Evolutionary conservation across 495 filamentous ascomycete genomes (phyloP), one percentile per base, ranked within the genome.

Genomic region (Aspergillus diversus): DNA sequence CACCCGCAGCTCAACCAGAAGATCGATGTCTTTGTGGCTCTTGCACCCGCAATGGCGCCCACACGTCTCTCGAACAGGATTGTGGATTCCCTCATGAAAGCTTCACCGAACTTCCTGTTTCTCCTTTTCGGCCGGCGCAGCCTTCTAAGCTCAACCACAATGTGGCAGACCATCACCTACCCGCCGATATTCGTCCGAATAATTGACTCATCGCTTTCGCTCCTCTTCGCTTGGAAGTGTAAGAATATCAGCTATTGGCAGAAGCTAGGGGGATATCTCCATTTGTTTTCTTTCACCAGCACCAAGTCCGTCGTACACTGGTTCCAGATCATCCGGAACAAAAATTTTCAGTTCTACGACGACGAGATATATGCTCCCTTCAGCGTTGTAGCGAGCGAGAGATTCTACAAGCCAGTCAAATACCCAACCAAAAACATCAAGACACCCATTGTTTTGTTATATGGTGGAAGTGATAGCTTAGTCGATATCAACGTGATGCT

Each of bases 281-380:
- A 99, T 74, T 79, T 99, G 1, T 99, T 96, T 72, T 97, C 93
- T 3, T 98, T 92, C 72, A 97, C 95, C 0, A 94, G 90, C 70
- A 96, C 92, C 60, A 99, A 99, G 71, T 91, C 88, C 13, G 91
- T 97, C 8, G 95, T 99, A 0, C 95, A 99, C 68, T 99, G 95
- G 95, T 99, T 99, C 75, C 95, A 99, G 70, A 97, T 99, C 68
- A 98, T 99, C 65, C 88, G 95, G 50, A 97, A 93, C 69, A 89
- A 90, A 65, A 90, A 84, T 34, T 99, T 99, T 72, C 95, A 98
- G 74, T 97, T 99, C 90, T 98, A 92, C 73, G 95, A 99, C 69
- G 95, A 99, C 69, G 94, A 97, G 69, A 84, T 95, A 7, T 88
- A 90, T 59, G 81, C 83, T 5, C 85, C 86, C 2, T 76, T 91